Conservation (phyloP, 352 stramenopile genomes). For the Globisporangium orthogonon region DNA sequence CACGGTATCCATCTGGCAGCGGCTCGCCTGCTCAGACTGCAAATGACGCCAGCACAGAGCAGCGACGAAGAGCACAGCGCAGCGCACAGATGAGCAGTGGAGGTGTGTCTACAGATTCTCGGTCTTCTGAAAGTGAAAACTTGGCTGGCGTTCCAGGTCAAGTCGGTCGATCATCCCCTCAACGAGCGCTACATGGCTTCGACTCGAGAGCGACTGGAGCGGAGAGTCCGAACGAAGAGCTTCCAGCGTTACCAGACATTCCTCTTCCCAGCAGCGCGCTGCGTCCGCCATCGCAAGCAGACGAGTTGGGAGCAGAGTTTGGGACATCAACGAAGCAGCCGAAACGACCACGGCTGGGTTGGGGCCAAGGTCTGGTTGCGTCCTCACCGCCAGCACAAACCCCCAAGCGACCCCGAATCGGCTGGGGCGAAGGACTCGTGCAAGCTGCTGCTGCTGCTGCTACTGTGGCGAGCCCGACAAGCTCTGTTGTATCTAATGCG, state of each 20-base stretch:
- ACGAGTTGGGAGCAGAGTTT: slow-evolving; percentile 16
- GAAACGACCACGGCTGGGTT: slow-evolving; percentile 67
- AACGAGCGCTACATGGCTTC: neutral
- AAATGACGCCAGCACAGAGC: slow-evolving; percentile 1
- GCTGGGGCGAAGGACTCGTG: slow-evolving; percentile 76
- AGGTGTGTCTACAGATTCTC: neutral
- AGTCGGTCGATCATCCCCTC: slow-evolving; percentile 5
- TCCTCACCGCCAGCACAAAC: slow-evolving; percentile 38
- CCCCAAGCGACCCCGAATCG: slow-evolving; percentile 68
- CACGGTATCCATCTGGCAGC: slow-evolving; percentile 1
- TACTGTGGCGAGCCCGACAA: slow-evolving; percentile 8
- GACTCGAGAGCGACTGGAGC: neutral
- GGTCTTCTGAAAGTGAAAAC: slow-evolving; percentile 3
- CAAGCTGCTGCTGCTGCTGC: slow-evolving; percentile 7
- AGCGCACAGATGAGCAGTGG: slow-evolving; percentile 1
- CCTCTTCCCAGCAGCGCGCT: slow-evolving; percentile 24
- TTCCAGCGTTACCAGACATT: slow-evolving; percentile 61
- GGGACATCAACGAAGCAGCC: slow-evolving; percentile 39
- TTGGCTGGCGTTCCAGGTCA: neutral
- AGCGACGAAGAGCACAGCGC: slow-evolving; percentile 4
- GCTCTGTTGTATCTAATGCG: slow-evolving; percentile 9
- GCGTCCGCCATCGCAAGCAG: slow-evolving; percentile 4
- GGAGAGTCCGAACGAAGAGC: slow-evolving; percentile 33
- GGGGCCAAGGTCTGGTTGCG: slow-evolving; percentile 77
- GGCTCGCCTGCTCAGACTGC: slow-evolving; percentile 11